phyloP scores from a whole-genome alignment of 495 filamentous ascomycete species.

The Penicillium silybi region DNA sequence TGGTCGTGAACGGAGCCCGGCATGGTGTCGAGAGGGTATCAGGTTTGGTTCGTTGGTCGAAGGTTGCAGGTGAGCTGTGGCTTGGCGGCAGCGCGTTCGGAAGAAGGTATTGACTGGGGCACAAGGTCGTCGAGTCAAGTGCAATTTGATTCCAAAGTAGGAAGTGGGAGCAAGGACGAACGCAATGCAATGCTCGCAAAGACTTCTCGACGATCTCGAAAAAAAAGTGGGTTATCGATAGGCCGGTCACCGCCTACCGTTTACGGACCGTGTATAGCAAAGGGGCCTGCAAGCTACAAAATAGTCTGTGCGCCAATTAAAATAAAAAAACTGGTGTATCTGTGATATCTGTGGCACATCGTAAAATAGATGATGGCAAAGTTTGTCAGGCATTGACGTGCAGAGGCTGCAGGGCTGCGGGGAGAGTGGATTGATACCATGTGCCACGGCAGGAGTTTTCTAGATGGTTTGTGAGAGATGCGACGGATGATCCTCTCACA shows the following conservation, averaged over 20 bases:
- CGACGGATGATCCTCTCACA: background rate
- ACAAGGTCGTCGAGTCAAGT: background rate
- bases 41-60: background rate
- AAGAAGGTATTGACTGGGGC: background rate
- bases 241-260: slow-evolving; percentile 22
- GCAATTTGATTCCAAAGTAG: background rate
- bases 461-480: background rate
- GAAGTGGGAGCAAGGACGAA: background rate
- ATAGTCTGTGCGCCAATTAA: background rate
- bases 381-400: background rate
- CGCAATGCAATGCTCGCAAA: slow-evolving; percentile 4
- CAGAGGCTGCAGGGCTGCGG: background rate
- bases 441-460: background rate
- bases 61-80: background rate
- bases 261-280: background rate
- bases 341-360: background rate
- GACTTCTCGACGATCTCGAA: slow-evolving; percentile 13
- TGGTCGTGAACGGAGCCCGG: slow-evolving; percentile 42
- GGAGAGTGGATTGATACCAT: background rate
- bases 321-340: background rate
- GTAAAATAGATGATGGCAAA: no score
- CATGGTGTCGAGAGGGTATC: slow-evolving; percentile 21
- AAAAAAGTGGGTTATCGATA: slow-evolving; percentile 36
- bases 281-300: background rate
- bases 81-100: background rate